These are phyloP conservation scores for Boechera divaricarpa DNA, from an alignment of 345 rosid species.

Conservation along the genomic window DNA sequence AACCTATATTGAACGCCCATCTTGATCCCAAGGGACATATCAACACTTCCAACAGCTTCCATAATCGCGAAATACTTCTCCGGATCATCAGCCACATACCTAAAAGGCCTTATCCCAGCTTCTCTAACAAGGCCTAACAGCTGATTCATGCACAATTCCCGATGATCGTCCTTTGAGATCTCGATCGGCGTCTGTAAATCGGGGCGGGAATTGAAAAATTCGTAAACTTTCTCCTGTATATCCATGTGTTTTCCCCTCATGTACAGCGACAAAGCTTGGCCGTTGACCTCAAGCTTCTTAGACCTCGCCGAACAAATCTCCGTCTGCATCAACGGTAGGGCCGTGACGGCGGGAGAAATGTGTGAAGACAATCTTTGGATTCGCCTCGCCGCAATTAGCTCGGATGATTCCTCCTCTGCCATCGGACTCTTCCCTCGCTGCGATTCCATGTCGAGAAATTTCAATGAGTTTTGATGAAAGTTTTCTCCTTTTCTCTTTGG, in stretches of 20 bases:
- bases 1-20: constrained; percentile 97
- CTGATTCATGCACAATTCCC: constrained; percentile 93
- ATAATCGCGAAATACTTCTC: constrained; percentile 73
- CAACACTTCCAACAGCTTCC: constrained; percentile 90
- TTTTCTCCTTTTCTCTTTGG: background rate
- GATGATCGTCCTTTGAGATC: constrained; percentile 76
- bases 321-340: constrained; percentile 46
- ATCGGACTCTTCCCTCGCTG: constrained; percentile 29
- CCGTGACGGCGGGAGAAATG: constrained; percentile 43
- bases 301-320: constrained; percentile 50
- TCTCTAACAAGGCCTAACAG: constrained; percentile 72
- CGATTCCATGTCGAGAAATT: constrained; percentile 32
- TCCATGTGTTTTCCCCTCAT: constrained; percentile 83
- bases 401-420: constrained; percentile 43
- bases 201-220: constrained; percentile 70
- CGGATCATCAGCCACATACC: constrained; percentile 78
- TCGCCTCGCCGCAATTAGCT: constrained; percentile 50
- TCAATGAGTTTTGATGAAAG: background rate
- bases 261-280: constrained; percentile 50
- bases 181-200: constrained; percentile 91
- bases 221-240: constrained; percentile 72
- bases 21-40: constrained; percentile 93
- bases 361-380: constrained; percentile 65
- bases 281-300: constrained; percentile 63
- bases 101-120: constrained; percentile 77